Percentiles rank a stretch among this genome's conserved stretches.
Conservation (phyloP, 768 basidiomycete genomes). For the Fibroporia radiculosa region DNA sequence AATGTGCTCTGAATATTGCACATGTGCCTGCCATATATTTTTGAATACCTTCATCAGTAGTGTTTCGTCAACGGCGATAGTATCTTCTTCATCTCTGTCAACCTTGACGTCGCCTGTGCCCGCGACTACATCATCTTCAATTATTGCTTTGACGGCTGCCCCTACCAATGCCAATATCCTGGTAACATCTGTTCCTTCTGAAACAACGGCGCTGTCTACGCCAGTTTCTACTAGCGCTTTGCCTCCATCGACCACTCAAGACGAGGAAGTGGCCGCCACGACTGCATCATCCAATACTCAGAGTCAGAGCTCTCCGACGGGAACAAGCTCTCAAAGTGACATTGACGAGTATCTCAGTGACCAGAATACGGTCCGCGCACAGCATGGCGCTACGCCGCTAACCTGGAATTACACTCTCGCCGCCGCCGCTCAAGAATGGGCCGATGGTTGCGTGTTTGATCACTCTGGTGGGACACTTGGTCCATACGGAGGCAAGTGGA, state of each 20-base stretch:
- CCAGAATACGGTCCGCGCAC: conserved; percentile 56
- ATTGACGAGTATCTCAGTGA: conserved; percentile 43
- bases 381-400: conserved; percentile 56
- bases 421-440: conserved; percentile 61
- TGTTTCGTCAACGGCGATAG: neutral
- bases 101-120: neutral
- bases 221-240: conserved; percentile 1
- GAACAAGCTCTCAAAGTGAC: conserved; percentile 33
- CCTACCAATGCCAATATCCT: too few relatives aligned
- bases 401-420: conserved; percentile 59
- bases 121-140: neutral
- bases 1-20: neutral
- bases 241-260: conserved; percentile 6
- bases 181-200: too few relatives aligned
- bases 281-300: conserved; percentile 4
- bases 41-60: neutral
- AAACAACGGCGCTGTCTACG: neutral
- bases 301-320: conserved; percentile 8
- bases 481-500: conserved; percentile 53
- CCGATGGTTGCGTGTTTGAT: conserved; percentile 54
- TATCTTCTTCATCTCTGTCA: neutral
- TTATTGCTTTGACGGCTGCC: too few relatives aligned
- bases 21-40: too few relatives aligned
- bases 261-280: conserved; percentile 3
- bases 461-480: conserved; percentile 67